phyloP scores from a whole-genome alignment of 78 protist genomes.

The Cavenderia fasciculata region DNA sequence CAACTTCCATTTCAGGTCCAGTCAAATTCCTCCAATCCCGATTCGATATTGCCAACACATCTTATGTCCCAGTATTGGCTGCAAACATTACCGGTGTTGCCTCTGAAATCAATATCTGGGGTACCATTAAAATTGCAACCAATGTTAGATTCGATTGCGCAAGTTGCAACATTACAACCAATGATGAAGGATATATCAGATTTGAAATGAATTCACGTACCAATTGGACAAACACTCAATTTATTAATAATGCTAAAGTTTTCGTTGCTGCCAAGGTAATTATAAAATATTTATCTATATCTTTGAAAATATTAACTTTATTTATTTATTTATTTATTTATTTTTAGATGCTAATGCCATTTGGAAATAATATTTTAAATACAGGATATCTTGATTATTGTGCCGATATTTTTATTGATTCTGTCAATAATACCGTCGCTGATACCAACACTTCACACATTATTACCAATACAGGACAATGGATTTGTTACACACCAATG shows the following conservation, averaged over 20 bases:
- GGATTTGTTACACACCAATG: constrained; percentile 26
- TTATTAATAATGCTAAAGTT: constrained; percentile 13
- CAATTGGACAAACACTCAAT: background rate
- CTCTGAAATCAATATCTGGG: no score
- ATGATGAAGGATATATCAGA: constrained; percentile 2
- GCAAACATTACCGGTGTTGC: no score
- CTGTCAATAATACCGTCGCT: background rate
- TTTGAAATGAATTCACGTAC: background rate
- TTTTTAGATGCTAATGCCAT: constrained; percentile 16
- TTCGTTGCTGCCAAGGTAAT: constrained; percentile 15
- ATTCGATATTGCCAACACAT: no score
- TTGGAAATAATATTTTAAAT: background rate
- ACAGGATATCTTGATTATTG: background rate
- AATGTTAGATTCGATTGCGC: background rate
- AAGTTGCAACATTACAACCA: background rate
- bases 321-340: no score
- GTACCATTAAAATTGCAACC: no score
- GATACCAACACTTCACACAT: background rate
- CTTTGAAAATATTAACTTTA: no score
- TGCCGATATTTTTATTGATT: constrained; percentile 13
- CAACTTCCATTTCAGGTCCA: no score
- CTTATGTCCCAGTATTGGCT: no score
- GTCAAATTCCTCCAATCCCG: no score
- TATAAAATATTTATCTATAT: no score
- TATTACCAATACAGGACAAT: constrained; percentile 5